Conservation (phyloP, 306 rosid species). For the Mucuna pruriens region DNA sequence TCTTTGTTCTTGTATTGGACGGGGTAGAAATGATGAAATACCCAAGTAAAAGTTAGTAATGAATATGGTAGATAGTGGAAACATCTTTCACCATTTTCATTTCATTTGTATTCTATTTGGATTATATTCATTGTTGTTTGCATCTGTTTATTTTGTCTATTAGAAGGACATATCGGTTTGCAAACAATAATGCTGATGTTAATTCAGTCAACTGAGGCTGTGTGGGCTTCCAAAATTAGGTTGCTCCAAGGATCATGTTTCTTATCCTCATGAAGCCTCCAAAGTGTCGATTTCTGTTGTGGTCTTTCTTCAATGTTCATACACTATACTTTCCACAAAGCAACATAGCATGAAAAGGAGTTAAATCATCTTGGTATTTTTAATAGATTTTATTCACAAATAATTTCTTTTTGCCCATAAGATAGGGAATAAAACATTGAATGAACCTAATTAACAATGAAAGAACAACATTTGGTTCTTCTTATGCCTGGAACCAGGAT, state of each 20-base stretch:
- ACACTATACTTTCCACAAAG: neutral
- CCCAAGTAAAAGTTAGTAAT: neutral
- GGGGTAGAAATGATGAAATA: neutral
- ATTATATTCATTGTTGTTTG: neutral
- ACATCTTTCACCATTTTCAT: neutral
- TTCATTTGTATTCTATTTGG: neutral
- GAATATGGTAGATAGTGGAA: neutral
- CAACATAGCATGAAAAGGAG: neutral
- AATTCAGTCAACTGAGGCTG: slow-evolving; percentile 8
- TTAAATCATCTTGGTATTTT: slow-evolving; percentile 18
- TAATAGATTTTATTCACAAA: neutral
- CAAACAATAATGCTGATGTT: neutral
- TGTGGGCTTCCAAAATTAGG: slow-evolving; percentile 6
- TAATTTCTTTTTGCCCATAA: neutral
- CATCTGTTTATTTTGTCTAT: neutral
- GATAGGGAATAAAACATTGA: neutral
- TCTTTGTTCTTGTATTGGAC: neutral
- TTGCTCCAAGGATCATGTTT: neutral
- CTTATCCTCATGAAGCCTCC: neutral
- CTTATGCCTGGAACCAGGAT: slow-evolving; percentile 21
- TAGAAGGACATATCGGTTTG: neutral
- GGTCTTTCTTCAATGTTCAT: neutral
- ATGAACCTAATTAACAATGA: slow-evolving; percentile 12
- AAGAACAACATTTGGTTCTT: slow-evolving; percentile 7
- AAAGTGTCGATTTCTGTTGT: neutral